These are phyloP conservation scores for Aspergillus pseudoterreus DNA, from an alignment of 2,329 filamentous ascomycete genomes.

Conservation along the genomic window DNA sequence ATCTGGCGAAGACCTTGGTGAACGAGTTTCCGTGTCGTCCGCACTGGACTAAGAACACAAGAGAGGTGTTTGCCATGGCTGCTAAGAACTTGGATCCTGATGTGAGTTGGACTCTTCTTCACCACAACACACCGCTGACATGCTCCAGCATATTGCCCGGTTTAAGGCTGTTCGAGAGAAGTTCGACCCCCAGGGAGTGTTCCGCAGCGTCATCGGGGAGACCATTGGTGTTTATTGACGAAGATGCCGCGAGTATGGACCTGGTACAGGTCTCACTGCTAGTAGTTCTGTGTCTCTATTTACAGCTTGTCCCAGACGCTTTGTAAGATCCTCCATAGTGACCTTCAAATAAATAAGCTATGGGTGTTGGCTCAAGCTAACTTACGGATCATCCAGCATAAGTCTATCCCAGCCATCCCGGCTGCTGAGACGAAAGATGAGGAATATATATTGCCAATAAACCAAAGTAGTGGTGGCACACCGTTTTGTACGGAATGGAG, in stretches of 20 bases:
- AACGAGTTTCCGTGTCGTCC: constrained; percentile 11
- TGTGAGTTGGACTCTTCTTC: background rate
- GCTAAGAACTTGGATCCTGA: constrained; percentile 7
- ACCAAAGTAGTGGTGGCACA: no score
- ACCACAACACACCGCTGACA: background rate
- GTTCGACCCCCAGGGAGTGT: constrained; percentile 10
- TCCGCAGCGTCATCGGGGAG: constrained; percentile 10
- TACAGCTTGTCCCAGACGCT: no score
- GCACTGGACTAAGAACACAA: constrained; percentile 12
- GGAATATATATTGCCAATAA: no score
- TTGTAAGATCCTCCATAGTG: no score
- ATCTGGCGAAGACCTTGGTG: constrained; percentile 2
- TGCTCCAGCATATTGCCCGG: constrained; percentile 6
- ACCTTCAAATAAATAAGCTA: no score
- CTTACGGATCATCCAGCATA: no score
- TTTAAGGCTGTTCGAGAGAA: constrained; percentile 10
- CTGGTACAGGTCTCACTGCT: background rate
- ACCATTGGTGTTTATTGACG: constrained; percentile 9
- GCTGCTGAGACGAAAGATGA: no score
- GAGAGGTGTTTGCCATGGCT: constrained; percentile 9
- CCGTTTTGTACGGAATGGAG: no score
- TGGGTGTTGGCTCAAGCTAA: no score
- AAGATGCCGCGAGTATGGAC: background rate
- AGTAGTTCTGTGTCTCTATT: no score
- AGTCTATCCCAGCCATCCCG: no score